Evolutionary conservation across 306 rosid genomes (phyloP).

Genomic region (Urtica urens): DNA sequence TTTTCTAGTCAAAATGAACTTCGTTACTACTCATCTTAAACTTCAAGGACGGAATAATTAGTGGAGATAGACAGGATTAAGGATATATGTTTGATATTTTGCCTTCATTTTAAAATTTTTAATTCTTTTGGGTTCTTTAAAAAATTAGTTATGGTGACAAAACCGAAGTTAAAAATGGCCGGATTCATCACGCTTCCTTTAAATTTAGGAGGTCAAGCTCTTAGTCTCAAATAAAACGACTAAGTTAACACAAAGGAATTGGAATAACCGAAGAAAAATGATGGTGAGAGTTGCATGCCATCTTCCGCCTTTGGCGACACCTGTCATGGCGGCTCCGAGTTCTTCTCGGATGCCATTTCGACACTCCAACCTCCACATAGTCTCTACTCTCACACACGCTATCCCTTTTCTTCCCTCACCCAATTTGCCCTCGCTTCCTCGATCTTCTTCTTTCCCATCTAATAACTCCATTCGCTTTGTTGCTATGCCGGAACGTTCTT

Average conservation of each 20-base stretch:
- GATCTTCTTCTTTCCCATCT: slow-evolving; percentile 15
- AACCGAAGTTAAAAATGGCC: no score
- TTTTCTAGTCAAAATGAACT: no score
- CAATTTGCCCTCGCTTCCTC: not conserved
- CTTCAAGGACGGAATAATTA: no score
- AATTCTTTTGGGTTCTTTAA: no score
- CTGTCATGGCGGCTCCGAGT: slow-evolving; percentile 25
- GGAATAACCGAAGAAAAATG: not conserved
- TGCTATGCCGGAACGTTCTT: slow-evolving; percentile 10
- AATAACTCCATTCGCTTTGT: slow-evolving; percentile 10
- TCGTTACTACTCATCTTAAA: no score
- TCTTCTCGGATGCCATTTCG: not conserved
- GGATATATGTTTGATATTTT: no score
- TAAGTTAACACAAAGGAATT: not conserved
- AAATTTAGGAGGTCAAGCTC: no score
- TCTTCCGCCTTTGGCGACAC: slow-evolving; percentile 25
- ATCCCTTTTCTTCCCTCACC: not conserved
- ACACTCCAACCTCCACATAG: slow-evolving; percentile 10
- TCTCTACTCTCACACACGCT: slow-evolving; percentile 11
- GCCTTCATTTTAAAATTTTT: no score
- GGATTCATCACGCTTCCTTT: no score
- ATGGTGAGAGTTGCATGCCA: slow-evolving; percentile 15
- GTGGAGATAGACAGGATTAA: no score
- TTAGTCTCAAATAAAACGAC: no score
- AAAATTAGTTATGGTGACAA: no score